These are phyloP conservation scores for Carex scoparia DNA, from an alignment of 176 grass and related monocot genomes.

Conservation along the genomic window DNA sequence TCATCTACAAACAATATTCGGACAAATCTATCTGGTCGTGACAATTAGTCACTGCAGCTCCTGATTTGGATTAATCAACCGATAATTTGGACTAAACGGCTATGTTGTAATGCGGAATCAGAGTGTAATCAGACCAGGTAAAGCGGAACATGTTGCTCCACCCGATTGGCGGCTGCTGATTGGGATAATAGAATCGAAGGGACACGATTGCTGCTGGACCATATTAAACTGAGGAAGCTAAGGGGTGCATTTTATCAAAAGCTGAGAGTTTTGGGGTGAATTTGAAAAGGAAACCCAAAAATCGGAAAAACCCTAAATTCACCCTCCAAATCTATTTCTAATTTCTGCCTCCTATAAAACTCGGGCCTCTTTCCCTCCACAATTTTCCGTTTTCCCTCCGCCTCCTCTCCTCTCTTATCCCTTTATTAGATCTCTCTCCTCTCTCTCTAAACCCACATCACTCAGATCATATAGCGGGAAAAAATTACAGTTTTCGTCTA, in stretches of 20 bases:
- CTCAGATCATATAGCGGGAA: conserved; percentile 34
- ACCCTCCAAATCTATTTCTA: background rate
- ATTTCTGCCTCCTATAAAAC: conserved; percentile 7
- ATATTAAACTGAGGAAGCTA: background rate
- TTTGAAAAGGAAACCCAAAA: conserved; percentile 5
- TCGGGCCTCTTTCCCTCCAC: conserved; percentile 26
- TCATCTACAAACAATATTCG: too few species aligned
- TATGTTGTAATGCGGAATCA: too few species aligned
- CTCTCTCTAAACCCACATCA: background rate
- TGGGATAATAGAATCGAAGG: background rate
- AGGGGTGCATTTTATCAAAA: background rate
- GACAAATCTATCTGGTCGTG: too few species aligned
- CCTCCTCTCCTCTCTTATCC: conserved; percentile 5
- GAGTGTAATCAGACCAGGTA: too few species aligned
- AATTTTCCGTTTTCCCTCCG: conserved; percentile 38
- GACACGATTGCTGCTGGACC: background rate
- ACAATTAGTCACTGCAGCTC: too few species aligned
- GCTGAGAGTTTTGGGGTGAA: background rate
- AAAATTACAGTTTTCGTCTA: background rate
- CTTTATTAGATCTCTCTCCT: conserved; percentile 22
- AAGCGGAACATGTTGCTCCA: too few species aligned
- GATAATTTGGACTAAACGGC: too few species aligned
- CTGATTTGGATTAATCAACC: too few species aligned
- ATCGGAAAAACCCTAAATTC: conserved; percentile 26
- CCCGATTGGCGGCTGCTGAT: too few species aligned